These are phyloP conservation scores for Calonectria fujianensis DNA, from an alignment of 2,329 filamentous ascomycete genomes.

Conservation along the genomic window DNA sequence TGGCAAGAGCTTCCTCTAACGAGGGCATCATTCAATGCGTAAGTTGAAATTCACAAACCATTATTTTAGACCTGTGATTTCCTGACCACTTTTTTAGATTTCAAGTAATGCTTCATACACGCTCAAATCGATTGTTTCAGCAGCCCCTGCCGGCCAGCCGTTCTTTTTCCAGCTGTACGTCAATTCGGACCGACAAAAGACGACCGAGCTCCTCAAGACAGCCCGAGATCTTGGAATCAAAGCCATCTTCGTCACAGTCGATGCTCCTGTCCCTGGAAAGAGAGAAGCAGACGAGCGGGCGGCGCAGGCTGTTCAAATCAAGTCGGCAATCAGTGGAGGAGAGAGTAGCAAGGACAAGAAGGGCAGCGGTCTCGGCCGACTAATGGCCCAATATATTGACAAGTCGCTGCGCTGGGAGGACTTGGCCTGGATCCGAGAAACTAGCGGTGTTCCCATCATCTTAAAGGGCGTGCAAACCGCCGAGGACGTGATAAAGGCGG, in stretches of 20 bases:
- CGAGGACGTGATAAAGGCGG: conserved; percentile 70
- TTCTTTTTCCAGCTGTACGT: conserved; percentile 75
- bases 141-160: conserved; percentile 59
- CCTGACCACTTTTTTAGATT: conserved; percentile 55
- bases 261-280: conserved; percentile 72
- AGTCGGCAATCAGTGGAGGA: conserved; percentile 61
- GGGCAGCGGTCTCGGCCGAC: conserved; percentile 69
- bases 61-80: too few relatives aligned
- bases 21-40: conserved; percentile 70
- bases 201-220: conserved; percentile 64
- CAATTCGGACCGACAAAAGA: conserved; percentile 68
- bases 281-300: conserved; percentile 74
- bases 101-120: conserved; percentile 72
- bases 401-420: conserved; percentile 70
- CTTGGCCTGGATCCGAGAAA: conserved; percentile 69
- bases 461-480: conserved; percentile 74
- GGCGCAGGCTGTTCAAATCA: conserved; percentile 64
- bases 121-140: conserved; percentile 63
- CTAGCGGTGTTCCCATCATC: conserved; percentile 67
- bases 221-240: conserved; percentile 67
- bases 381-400: conserved; percentile 71
- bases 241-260: conserved; percentile 70
- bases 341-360: conserved; percentile 69
- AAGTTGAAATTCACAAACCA: conserved; percentile 42
- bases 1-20: conserved; percentile 68